Evolutionary conservation across 129 eudicot species (phyloP).

Genomic region (Helianthus annuus): DNA sequence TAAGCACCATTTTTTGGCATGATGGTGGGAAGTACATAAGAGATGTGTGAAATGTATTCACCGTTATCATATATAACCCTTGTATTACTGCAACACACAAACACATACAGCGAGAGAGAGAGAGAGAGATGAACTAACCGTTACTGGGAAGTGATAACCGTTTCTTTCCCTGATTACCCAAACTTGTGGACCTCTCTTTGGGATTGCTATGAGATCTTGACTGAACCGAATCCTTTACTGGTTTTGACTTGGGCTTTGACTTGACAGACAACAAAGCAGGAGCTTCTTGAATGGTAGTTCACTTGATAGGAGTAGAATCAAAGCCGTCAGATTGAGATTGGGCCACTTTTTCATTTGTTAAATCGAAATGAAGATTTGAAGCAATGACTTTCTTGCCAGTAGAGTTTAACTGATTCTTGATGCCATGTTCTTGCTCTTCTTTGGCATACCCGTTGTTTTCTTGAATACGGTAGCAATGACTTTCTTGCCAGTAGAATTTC

Average conservation of each 20-base stretch:
- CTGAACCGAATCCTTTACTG: conserved; percentile 42
- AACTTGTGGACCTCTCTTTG: no score
- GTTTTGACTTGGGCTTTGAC: no score
- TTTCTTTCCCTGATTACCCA: no score
- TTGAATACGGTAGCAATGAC: not conserved
- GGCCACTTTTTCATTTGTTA: conserved; percentile 40
- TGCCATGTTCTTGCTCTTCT: conserved; percentile 36
- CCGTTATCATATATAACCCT: no score
- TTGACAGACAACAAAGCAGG: conserved; percentile 32
- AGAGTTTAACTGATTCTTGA: conserved; percentile 37
- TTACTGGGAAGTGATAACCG: no score
- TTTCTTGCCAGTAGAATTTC: no score
- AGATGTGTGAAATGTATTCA: no score
- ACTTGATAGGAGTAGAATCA: conserved; percentile 55
- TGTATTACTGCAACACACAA: no score
- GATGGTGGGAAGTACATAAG: no score
- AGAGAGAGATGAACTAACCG: no score
- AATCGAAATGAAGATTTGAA: conserved; percentile 41
- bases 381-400: conserved; percentile 48
- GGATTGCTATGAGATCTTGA: conserved; percentile 76
- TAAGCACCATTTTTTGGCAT: no score
- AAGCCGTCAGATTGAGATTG: conserved; percentile 58
- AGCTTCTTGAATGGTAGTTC: conserved; percentile 46
- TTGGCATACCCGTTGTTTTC: conserved; percentile 45
- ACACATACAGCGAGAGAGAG: no score